A percentile compares a stretch with the other conserved stretches of the same genome.
phyloP scores from a whole-genome alignment of 1,139 yeast genomes.

The Sugiyamaella sp. region DNA sequence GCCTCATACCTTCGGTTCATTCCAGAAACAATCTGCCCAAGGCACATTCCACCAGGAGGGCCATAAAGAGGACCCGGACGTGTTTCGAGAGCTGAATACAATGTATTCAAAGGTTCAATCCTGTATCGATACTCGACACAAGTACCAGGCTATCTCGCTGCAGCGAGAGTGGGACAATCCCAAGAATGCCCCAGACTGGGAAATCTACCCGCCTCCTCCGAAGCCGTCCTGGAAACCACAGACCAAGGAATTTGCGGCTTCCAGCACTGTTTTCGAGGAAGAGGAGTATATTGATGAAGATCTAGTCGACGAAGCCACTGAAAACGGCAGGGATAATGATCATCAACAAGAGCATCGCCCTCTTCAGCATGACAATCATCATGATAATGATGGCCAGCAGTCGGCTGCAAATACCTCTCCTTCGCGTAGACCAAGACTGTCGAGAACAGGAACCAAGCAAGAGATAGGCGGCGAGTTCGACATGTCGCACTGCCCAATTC shows the following conservation, averaged over 20 bases:
- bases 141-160: conserved; percentile 68
- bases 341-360: neutral
- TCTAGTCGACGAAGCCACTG: conserved; percentile 23
- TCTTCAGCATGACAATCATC: too few relatives aligned
- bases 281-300: conserved; percentile 29
- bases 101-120: conserved; percentile 70
- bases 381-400: neutral
- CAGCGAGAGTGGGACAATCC: conserved; percentile 84
- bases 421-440: conserved; percentile 18
- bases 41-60: conserved; percentile 36
- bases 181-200: conserved; percentile 71
- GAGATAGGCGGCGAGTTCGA: conserved; percentile 59
- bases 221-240: conserved; percentile 84
- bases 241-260: conserved; percentile 54
- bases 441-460: conserved; percentile 26
- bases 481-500: conserved; percentile 62
- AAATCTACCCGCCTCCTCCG: conserved; percentile 91
- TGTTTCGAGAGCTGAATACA: conserved; percentile 67
- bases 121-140: conserved; percentile 75
- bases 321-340: conserved; percentile 26
- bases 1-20: conserved; percentile 21
- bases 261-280: conserved; percentile 17
- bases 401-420: conserved; percentile 11
- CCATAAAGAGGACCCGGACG: conserved; percentile 58
- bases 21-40: conserved; percentile 33